These are phyloP conservation scores for Avicennia marina DNA, from an alignment of 257 asterid species.

Conservation along the genomic window DNA sequence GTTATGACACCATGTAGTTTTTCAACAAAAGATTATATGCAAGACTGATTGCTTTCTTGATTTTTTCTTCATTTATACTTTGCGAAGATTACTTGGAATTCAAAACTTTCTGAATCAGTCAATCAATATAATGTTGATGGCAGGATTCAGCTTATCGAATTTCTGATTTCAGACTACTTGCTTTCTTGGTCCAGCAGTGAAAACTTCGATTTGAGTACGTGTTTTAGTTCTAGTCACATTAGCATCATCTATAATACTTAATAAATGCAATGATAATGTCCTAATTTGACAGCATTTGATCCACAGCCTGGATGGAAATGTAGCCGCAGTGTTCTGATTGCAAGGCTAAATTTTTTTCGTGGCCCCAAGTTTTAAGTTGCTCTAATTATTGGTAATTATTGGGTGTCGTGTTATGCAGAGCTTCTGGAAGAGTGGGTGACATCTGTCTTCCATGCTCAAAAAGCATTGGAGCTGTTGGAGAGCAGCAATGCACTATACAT, in stretches of 20 bases:
- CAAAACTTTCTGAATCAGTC: no score
- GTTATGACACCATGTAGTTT: no score
- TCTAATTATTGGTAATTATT: neutral
- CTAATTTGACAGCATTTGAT: neutral
- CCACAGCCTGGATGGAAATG: neutral
- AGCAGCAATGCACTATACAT: slow-evolving; percentile 68
- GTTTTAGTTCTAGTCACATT: neutral
- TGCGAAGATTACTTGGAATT: no score
- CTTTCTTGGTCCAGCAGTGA: slow-evolving; percentile 59
- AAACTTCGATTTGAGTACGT: slow-evolving; percentile 62
- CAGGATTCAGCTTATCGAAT: slow-evolving; percentile 97
- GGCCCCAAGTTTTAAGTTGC: neutral
- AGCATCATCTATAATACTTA: neutral
- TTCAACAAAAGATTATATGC: no score
- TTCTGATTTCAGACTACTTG: slow-evolving; percentile 72
- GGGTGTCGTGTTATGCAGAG: slow-evolving; percentile 30
- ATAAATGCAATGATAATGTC: neutral
- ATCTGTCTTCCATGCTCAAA: slow-evolving; percentile 60
- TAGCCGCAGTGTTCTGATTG: no score
- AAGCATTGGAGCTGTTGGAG: slow-evolving; percentile 71
- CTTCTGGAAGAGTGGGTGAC: slow-evolving; percentile 78
- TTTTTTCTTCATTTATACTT: no score
- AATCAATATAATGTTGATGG: slow-evolving; percentile 23
- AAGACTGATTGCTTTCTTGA: no score
- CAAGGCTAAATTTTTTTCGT: no score